Base-by-base conservation (phyloP, 2,329 filamentous ascomycete genomes). In the Alternaria hordeiaustralica region DNA sequence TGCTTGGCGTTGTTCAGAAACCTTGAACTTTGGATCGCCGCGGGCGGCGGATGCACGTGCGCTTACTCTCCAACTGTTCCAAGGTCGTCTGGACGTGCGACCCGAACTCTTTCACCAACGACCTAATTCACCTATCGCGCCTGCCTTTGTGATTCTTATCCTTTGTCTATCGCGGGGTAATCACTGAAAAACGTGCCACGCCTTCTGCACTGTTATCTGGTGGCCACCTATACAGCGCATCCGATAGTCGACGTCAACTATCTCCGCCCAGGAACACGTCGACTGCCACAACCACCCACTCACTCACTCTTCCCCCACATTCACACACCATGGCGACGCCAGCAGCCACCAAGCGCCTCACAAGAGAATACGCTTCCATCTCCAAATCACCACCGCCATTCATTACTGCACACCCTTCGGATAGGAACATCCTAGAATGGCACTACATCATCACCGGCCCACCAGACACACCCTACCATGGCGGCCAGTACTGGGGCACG, bases 401-500 rank as follows among this genome's bases (percentile, higher is more conserved):
- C 82, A 97, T 97, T 73, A 86, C 88, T 55, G 94, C 94, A 13
- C 94, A 97, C 77, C 94, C 94, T 11, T 96, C 93, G 43, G 94
- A 97, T 70, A 87, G 88, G 45, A 97, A 97, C 80, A 97, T 97
- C 69, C 87, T 97, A 51, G 94, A 97, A 71, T 97, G 93, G 93
- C 93, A 97, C 83, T 97, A 96, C 83, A 92, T 97, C 77, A 92
- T 98, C 70, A 97, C 94, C 41, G 96, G 96, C 2, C 95, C 96
- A 33, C 94, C 96, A 65, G 89, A 94, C 64, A 99, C 96, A 1
- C 95, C 96, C 2, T 99, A 99, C 80, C 89, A 96, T 74, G 90
- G 90, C 76, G 96, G 96, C 49, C 96, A 99, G 81, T 99, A 98
- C 84, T 99, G 96, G 96, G 96, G 96, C 51, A 97, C 95, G 2